These are phyloP conservation scores for Pseudocercospora pini-densiflorae DNA, from an alignment of 2,329 filamentous ascomycete species.

Conservation along the genomic window DNA sequence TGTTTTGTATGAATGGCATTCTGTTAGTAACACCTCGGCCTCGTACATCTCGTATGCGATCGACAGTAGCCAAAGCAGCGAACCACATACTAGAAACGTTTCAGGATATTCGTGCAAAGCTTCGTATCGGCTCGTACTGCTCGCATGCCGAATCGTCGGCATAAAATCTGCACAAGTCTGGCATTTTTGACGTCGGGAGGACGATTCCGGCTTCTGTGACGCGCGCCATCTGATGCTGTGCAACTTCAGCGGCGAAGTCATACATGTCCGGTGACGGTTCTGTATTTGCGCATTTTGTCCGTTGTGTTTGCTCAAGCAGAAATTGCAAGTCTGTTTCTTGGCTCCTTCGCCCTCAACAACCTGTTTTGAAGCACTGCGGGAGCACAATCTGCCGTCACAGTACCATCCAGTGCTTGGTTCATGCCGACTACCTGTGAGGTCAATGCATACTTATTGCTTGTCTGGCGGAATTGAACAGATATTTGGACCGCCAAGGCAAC, in stretches of 20 bases:
- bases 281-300: background rate
- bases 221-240: background rate
- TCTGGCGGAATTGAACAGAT: too few relatives aligned
- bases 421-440: too few relatives aligned
- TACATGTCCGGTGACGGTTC: background rate
- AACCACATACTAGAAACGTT: background rate
- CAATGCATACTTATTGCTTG: too few relatives aligned
- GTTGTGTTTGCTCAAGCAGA: background rate
- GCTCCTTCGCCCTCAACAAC: background rate
- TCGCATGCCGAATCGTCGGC: background rate
- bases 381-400: too few relatives aligned
- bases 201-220: background rate
- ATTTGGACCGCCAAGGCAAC: too few relatives aligned
- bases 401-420: too few relatives aligned
- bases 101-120: background rate
- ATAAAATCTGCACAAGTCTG: background rate
- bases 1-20: slow-evolving; percentile 10
- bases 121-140: background rate
- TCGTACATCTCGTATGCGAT: slow-evolving; percentile 22
- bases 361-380: background rate
- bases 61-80: background rate
- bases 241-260: background rate
- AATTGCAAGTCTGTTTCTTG: background rate
- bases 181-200: background rate
- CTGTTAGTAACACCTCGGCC: background rate